phyloP scores from a whole-genome alignment of 2,329 filamentous ascomycete species.

The Fusarium sp. region DNA sequence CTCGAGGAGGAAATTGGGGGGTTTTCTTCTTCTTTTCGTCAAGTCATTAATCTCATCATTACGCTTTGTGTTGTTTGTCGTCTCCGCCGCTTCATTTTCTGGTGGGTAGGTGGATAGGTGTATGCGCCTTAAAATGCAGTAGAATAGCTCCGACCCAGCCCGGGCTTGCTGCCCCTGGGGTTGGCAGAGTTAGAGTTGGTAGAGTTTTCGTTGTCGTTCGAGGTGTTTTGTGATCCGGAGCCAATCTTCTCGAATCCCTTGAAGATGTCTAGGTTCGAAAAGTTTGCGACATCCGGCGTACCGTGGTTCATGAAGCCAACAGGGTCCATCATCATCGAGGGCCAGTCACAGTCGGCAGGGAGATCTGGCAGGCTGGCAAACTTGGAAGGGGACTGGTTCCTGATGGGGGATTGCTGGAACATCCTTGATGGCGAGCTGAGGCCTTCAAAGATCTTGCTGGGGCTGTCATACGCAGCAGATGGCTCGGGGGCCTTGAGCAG shows the following conservation, averaged over 20 bases:
- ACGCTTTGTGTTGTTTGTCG: constrained; percentile 35
- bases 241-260: constrained; percentile 84
- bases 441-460: constrained; percentile 67
- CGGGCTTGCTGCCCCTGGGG: constrained; percentile 40
- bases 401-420: constrained; percentile 51
- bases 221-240: constrained; percentile 50
- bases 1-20: constrained; percentile 25
- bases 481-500: constrained; percentile 61
- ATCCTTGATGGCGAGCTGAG: constrained; percentile 68
- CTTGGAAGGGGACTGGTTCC: constrained; percentile 64
- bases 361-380: constrained; percentile 51
- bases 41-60: constrained; percentile 45
- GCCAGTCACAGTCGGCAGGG: constrained; percentile 55
- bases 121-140: constrained; percentile 45
- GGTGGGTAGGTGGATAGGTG: neutral
- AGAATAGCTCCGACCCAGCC: constrained; percentile 48
- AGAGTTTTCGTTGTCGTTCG: neutral
- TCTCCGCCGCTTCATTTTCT: constrained; percentile 25
- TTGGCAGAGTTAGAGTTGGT: constrained; percentile 42
- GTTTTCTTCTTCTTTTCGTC: constrained; percentile 40
- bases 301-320: constrained; percentile 59
- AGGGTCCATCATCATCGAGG: constrained; percentile 49
- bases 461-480: constrained; percentile 61
- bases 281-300: constrained; percentile 66
- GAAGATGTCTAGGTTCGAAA: constrained; percentile 75